phyloP scores from a whole-genome alignment of 2,329 filamentous ascomycete genomes.

The Aurifilum marmelostoma region DNA sequence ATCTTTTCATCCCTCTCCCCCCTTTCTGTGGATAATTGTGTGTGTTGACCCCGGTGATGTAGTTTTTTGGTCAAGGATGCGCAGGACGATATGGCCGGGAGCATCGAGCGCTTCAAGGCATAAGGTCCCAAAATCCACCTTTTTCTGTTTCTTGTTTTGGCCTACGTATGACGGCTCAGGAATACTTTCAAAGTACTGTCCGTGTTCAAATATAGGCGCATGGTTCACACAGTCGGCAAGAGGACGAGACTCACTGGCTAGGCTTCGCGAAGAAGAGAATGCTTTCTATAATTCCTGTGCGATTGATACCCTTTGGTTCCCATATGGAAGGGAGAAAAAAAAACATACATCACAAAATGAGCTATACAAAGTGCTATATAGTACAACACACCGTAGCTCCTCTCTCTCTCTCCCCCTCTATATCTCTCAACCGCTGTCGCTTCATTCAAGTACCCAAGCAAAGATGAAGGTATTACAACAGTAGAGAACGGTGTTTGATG shows the following conservation, averaged over 20 bases:
- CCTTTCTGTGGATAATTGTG: constrained; percentile 28
- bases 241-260: not conserved
- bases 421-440: not conserved
- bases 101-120: constrained; percentile 68
- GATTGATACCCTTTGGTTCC: constrained; percentile 6
- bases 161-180: not conserved
- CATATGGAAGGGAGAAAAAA: too few species aligned
- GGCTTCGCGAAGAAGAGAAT: not conserved
- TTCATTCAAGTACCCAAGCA: too few species aligned
- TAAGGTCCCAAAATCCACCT: constrained; percentile 35
- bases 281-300: not conserved
- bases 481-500: not conserved
- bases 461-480: too few species aligned
- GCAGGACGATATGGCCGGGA: constrained; percentile 75
- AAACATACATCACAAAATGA: not conserved
- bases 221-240: not conserved
- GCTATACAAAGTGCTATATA: not conserved
- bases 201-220: not conserved
- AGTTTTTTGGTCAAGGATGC: constrained; percentile 89
- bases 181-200: not conserved
- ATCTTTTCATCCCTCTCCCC: not conserved
- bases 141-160: not conserved
- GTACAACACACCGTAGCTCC: not conserved
- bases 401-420: not conserved
- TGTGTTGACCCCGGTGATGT: constrained; percentile 27